Evolutionary conservation across 2,329 filamentous ascomycete genomes (phyloP).

Genomic region (Aaosphaeria arxii): DNA sequence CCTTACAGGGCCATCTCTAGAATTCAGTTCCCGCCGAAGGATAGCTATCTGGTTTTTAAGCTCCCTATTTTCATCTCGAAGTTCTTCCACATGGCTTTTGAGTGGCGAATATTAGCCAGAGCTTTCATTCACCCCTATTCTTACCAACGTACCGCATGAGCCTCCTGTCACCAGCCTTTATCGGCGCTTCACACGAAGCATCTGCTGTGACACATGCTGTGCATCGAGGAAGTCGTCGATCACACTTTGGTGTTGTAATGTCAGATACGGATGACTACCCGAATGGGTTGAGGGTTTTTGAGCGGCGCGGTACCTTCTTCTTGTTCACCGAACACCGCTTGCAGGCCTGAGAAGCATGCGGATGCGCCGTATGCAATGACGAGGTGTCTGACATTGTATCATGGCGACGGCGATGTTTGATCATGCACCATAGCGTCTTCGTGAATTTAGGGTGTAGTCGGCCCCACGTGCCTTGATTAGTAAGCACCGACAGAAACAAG

Average conservation of each 20-base stretch:
- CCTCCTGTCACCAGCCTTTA: neutral
- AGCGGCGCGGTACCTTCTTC: neutral
- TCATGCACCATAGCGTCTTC: no score
- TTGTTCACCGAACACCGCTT: neutral
- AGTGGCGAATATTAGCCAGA: neutral
- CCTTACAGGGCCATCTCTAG: neutral
- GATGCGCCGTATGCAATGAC: neutral
- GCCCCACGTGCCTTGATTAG: no score
- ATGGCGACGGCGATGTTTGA: neutral
- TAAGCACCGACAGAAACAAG: no score
- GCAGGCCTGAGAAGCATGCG: neutral
- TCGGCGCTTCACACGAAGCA: neutral
- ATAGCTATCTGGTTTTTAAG: neutral
- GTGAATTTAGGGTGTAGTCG: no score
- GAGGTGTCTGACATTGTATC: neutral
- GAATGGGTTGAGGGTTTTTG: neutral
- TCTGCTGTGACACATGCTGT: neutral
- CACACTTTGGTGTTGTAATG: neutral
- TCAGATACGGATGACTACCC: neutral
- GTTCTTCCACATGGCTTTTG: neutral
- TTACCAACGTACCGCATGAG: neutral
- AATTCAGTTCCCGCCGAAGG: neutral
- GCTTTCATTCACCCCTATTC: neutral
- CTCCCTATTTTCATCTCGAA: neutral
- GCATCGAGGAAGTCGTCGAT: neutral